phyloP scores from a whole-genome alignment of 2,329 filamentous ascomycete species.

The Fusarium sp. region DNA sequence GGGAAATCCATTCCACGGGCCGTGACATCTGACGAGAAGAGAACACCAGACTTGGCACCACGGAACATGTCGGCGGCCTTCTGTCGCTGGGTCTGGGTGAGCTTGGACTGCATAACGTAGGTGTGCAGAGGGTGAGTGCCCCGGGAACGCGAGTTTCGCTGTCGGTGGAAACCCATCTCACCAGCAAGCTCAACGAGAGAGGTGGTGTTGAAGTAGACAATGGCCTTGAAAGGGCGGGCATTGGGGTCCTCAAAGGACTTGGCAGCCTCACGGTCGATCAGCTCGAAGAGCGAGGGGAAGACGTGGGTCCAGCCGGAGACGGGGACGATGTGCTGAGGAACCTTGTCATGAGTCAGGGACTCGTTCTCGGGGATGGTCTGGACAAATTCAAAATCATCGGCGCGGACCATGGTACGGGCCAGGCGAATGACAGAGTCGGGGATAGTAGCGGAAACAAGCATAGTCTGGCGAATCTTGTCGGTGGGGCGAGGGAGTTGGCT shows the following conservation, averaged over 20 bases:
- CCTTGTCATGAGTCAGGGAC: slow-evolving; percentile 82
- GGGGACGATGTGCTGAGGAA: slow-evolving; percentile 82
- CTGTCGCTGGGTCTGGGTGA: slow-evolving; percentile 78
- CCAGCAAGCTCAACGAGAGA: slow-evolving; percentile 75
- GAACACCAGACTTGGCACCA: slow-evolving; percentile 67
- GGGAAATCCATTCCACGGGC: slow-evolving; percentile 88
- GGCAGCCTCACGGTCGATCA: slow-evolving; percentile 72
- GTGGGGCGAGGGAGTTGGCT: slow-evolving; percentile 70
- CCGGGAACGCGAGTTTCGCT: slow-evolving; percentile 54
- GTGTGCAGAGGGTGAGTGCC: slow-evolving; percentile 54
- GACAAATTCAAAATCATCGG: slow-evolving; percentile 84
- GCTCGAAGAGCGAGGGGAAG: slow-evolving; percentile 81
- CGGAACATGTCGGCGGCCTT: slow-evolving; percentile 79
- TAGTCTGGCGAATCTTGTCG: slow-evolving; percentile 81
- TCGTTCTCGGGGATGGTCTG: slow-evolving; percentile 89
- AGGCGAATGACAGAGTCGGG: slow-evolving; percentile 84
- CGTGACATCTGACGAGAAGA: slow-evolving; percentile 84
- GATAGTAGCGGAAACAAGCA: slow-evolving; percentile 96
- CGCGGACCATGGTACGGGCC: slow-evolving; percentile 82
- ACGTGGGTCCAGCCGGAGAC: slow-evolving; percentile 79
- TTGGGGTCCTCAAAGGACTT: slow-evolving; percentile 54
- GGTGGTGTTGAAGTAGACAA: slow-evolving; percentile 89
- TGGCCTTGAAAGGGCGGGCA: slow-evolving; percentile 86
- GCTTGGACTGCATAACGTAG: slow-evolving; percentile 78
- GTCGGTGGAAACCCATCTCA: slow-evolving; percentile 60